These are phyloP conservation scores for Pseudozyma tsukubaensis DNA, from an alignment of 1,284 basidiomycete species.

Conservation along the genomic window DNA sequence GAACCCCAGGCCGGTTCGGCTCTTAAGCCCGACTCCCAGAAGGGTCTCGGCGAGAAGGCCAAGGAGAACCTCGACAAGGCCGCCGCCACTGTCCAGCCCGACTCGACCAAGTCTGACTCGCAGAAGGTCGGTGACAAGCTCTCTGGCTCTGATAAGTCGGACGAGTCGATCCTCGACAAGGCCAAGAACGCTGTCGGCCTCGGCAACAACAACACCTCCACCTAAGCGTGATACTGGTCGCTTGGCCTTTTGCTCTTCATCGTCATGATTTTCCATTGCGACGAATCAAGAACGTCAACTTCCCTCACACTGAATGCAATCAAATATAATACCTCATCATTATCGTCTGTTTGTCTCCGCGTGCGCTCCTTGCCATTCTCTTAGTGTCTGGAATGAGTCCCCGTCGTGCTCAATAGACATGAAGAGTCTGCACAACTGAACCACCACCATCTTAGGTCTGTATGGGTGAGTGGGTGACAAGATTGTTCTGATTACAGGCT, in stretches of 20 bases:
- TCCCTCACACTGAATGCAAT: conserved; percentile 18
- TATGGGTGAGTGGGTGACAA: too few species aligned
- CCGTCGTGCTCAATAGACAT: too few species aligned
- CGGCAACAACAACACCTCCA: conserved; percentile 35
- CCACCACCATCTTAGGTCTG: too few species aligned
- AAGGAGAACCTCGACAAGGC: conserved; percentile 60
- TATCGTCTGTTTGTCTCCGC: neutral
- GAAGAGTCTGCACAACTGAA: too few species aligned
- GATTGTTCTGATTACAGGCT: neutral
- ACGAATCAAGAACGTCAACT: conserved; percentile 3
- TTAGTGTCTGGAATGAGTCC: neutral
- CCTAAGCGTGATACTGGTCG: conserved; percentile 7
- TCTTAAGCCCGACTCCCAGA: conserved; percentile 60
- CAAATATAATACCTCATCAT: conserved; percentile 6
- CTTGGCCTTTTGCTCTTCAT: neutral
- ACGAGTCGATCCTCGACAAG: conserved; percentile 55
- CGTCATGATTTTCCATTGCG: neutral
- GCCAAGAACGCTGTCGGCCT: conserved; percentile 59
- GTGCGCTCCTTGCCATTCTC: neutral
- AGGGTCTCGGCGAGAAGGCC: conserved; percentile 46
- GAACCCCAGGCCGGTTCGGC: conserved; percentile 38
- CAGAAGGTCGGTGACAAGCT: conserved; percentile 73
- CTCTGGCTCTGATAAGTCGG: conserved; percentile 68
- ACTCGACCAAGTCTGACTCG: conserved; percentile 66
- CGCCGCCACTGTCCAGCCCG: conserved; percentile 69